Base-by-base conservation (phyloP, 2,329 filamentous ascomycete genomes). In the Fonsecaea multimorphosa region DNA sequence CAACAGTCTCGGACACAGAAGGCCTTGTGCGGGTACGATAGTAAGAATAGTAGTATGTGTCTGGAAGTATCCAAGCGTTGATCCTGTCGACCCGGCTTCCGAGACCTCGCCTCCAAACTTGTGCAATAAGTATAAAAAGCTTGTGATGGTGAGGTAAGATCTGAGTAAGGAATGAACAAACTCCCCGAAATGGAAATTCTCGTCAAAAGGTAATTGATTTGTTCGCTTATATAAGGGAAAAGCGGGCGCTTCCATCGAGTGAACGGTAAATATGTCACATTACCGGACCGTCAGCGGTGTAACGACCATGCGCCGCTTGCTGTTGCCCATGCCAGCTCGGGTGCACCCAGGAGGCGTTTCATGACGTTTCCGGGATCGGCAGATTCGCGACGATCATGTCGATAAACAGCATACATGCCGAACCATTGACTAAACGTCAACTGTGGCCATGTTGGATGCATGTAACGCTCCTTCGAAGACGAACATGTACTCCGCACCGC, bases 351-450 rank as follows among this genome's bases (percentile, higher is more conserved):
- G 40, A 29, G 27, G 24, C 54, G 22, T 27, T 44, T 34, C 38
- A 49, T 44, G 57, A 32, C 46, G 9, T 52, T 46, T 22, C 44
- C 19, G 31, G 32, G 44, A 60, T 60, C 46, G 31, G 58, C 11
- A 60, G 44, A 34, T 52, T 60, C 29, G 57, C 27, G 57, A 59
- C 24, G 29, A 36, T 52, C 58, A 60, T 60, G 19, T 31, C 58
- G 36, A 60, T 36, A 60, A 52, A 52, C 19, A 60, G 58, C 31
- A 60, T 52, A 11, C 46, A 38, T 32, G 29, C 58, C 58, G 46
- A 38, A 8, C 58, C 46, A 60, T 29, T 60, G 16, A 60, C 44
- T 24, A 49, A 8, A 12, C 19, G 12, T 22, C 9, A 16, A 24
- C 44, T 12, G 44, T 24, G 44, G 44, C 22, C 22, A 12, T n/a